Percentiles rank a stretch among this genome's conserved stretches.
Conservation (phyloP, 169 alveolate genomes). For the Plasmodium reichenowi region DNA sequence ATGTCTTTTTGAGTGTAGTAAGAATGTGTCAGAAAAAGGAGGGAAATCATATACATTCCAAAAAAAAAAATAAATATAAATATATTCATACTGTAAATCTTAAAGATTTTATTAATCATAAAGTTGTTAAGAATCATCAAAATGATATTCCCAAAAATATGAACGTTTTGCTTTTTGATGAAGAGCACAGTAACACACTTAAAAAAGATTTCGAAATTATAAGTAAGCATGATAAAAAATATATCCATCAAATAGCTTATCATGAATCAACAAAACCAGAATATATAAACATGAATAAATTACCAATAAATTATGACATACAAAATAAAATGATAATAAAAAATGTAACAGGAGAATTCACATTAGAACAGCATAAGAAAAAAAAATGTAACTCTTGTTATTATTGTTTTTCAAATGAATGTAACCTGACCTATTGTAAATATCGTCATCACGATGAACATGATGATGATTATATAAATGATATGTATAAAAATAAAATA, state of each 20-base stretch:
- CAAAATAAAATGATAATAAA: neutral
- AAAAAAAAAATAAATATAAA: too few relatives aligned
- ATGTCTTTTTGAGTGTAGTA: too few relatives aligned
- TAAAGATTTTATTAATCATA: too few relatives aligned
- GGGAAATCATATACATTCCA: too few relatives aligned
- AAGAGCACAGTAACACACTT: neutral
- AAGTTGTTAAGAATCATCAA: too few relatives aligned
- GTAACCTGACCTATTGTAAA: slow-evolving; percentile 4
- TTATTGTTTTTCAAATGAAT: slow-evolving; percentile 9
- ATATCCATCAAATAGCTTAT: slow-evolving; percentile 1
- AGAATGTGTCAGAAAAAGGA: too few relatives aligned
- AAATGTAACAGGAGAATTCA: neutral
- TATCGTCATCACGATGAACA: slow-evolving; percentile 27
- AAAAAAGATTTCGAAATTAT: slow-evolving; percentile 12
- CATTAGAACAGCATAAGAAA: slow-evolving; percentile 14
- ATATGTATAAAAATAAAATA: slow-evolving; percentile 4
- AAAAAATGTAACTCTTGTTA: slow-evolving; percentile 3
- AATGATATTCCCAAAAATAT: too few relatives aligned
- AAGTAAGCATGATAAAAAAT: neutral
- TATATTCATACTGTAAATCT: too few relatives aligned
- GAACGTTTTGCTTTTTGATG: neutral
- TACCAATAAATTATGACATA: neutral
- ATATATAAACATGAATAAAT: neutral
- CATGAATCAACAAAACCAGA: slow-evolving; percentile 15
- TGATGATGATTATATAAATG: neutral